These are phyloP conservation scores for Nannizziopsis arthrosporioides DNA, from an alignment of 2,329 filamentous ascomycete species.

Conservation along the genomic window DNA sequence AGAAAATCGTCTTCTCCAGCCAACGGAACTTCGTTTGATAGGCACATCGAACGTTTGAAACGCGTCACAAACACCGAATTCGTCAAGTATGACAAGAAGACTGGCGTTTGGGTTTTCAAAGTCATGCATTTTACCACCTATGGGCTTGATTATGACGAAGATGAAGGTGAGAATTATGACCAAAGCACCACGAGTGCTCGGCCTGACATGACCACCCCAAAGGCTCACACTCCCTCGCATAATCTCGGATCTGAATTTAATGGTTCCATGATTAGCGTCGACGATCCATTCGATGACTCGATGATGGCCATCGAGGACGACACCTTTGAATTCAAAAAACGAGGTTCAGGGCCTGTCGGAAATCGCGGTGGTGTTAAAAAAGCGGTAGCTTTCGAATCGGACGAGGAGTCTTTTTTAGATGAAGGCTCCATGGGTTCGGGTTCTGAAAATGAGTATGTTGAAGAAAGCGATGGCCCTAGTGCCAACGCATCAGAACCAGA, in stretches of 20 bases:
- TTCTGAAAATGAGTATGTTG: slow-evolving; percentile 36
- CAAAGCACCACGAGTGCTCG: slow-evolving; percentile 42
- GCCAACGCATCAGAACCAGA: slow-evolving; percentile 46
- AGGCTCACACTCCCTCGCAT: slow-evolving; percentile 24
- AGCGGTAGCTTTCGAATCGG: slow-evolving; percentile 24
- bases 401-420: slow-evolving; percentile 76
- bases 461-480: slow-evolving; percentile 12
- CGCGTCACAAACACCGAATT: slow-evolving; percentile 72
- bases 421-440: slow-evolving; percentile 75
- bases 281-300: slow-evolving; percentile 30
- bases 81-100: slow-evolving; percentile 63
- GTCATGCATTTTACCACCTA: slow-evolving; percentile 98
- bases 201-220: slow-evolving; percentile 40
- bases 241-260: slow-evolving; percentile 27
- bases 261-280: slow-evolving; percentile 30
- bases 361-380: slow-evolving; percentile 46
- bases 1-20: slow-evolving; percentile 46
- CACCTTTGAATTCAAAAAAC: slow-evolving; percentile 47
- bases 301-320: slow-evolving; percentile 40
- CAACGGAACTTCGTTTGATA: slow-evolving; percentile 56
- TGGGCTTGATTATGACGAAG: slow-evolving; percentile 70
- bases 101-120: slow-evolving; percentile 78
- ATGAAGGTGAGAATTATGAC: slow-evolving; percentile 39
- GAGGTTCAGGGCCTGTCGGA: slow-evolving; percentile 58
- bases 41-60: slow-evolving; percentile 72